Evolutionary conservation across 768 basidiomycete species (phyloP), one percentile per base, ranked within the genome.

Genomic region (Boletus bicolor): DNA sequence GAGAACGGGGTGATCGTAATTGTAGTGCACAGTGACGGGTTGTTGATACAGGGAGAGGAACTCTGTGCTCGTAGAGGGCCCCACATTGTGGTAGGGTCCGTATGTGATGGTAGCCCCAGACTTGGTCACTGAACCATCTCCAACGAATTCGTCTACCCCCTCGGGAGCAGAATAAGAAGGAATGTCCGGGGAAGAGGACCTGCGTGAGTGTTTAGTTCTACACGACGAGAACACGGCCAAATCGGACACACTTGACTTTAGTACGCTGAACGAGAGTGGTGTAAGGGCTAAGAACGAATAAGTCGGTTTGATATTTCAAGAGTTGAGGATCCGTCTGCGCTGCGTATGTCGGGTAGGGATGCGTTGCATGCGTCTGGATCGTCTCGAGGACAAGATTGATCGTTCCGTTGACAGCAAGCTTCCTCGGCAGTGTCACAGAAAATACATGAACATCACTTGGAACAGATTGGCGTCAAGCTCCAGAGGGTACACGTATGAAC

Each of bases 241-340:
- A 28, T 32, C 39, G 19, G 14, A 74, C 86, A 44, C 63, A 94
- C 94, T 85, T 85, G 61, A 97, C 72, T 77, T 96, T 97, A 19
- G 91, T 88, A 44, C 92, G 82, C 71, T 96, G 93, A 21, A 90
- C 84, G 44, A 80, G 72, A 24, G 93, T 93, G 34, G 75, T 69
- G 69, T 97, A 98, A 38, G 90, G 89, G 66, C 91, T 94, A 54
- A 92, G 74, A 19, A 95, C 85, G 68, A 93, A 87, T 10, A 93
- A 75, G 68, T 86, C 84, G 0, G 86, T 81, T 49, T 78, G 75
- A 68, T 92, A 96, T 66, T 88, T 84, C 56, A 97, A 77, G 32
- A 82, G 81, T 70, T 95, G 94, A 2, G 84, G 81, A 19, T 93
- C 91, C 44, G 76, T 74, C 73, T 97, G 95, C 5, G 77, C 71